Conservation (phyloP, 169 alveolate genomes). For the Plasmodium fragile region DNA sequence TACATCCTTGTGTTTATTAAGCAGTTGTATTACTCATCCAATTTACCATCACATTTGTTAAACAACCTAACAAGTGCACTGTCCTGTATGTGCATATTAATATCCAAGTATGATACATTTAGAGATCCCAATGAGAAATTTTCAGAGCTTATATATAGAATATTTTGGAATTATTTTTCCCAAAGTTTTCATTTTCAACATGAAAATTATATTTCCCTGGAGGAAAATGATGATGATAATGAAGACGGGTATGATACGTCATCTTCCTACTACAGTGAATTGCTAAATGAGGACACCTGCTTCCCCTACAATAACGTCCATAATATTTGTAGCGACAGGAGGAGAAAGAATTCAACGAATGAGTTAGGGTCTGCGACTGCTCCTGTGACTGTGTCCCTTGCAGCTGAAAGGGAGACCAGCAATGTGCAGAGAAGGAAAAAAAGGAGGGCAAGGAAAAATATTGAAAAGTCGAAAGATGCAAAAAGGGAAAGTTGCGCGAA, state of each 20-base stretch:
- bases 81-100: slow-evolving; percentile 54
- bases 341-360: background rate
- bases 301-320: background rate
- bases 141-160: slow-evolving; percentile 67
- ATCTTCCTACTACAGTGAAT: slow-evolving; percentile 28
- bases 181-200: slow-evolving; percentile 34
- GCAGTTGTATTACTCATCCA: slow-evolving; percentile 31
- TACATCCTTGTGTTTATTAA: slow-evolving; percentile 60
- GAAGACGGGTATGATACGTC: slow-evolving; percentile 11
- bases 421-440: slow-evolving; percentile 22
- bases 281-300: background rate
- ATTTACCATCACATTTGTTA: slow-evolving; percentile 12
- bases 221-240: background rate
- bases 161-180: slow-evolving; percentile 72
- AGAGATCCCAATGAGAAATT: slow-evolving; percentile 28
- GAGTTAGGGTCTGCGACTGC: background rate
- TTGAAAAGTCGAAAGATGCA: slow-evolving; percentile 13
- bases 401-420: background rate
- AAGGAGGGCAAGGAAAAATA: slow-evolving; percentile 27
- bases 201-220: slow-evolving; percentile 17
- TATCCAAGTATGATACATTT: slow-evolving; percentile 52
- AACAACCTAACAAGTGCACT: slow-evolving; percentile 39
- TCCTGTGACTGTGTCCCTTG: background rate
- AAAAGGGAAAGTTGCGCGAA: background rate
- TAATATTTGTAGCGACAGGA: slow-evolving; percentile 3